Conservation (phyloP, 1,139 yeast genomes). For the Suhomyces guaymorum region DNA sequence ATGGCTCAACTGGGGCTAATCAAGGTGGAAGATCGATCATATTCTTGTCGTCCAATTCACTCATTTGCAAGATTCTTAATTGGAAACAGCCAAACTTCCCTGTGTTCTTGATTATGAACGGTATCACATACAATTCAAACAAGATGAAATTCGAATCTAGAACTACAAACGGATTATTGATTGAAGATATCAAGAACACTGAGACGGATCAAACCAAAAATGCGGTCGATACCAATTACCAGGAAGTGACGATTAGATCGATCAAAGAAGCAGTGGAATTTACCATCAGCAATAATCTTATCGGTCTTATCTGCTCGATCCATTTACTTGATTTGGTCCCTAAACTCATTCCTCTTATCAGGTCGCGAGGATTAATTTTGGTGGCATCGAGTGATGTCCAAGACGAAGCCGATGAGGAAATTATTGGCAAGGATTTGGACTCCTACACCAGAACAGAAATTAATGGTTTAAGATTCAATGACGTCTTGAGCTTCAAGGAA, state of each 20-base stretch:
- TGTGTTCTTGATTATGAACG: slow-evolving; percentile 80
- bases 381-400: slow-evolving; percentile 59
- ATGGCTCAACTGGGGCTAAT: slow-evolving; percentile 1
- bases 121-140: slow-evolving; percentile 45
- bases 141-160: slow-evolving; percentile 37
- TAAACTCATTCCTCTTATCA: slow-evolving; percentile 68
- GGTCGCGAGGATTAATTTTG: slow-evolving; percentile 78
- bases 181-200: slow-evolving; percentile 23
- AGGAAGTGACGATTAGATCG: slow-evolving; percentile 46
- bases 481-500: slow-evolving; percentile 69
- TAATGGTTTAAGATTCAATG: slow-evolving; percentile 71
- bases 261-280: slow-evolving; percentile 58
- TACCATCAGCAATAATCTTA: slow-evolving; percentile 76
- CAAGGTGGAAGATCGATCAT: slow-evolving; percentile 61
- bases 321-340: slow-evolving; percentile 74
- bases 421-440: slow-evolving; percentile 38
- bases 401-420: slow-evolving; percentile 30
- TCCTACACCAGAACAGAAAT: slow-evolving; percentile 55
- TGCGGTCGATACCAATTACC: slow-evolving; percentile 28
- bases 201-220: slow-evolving; percentile 1
- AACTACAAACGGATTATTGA: slow-evolving; percentile 44
- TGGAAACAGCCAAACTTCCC: slow-evolving; percentile 99
- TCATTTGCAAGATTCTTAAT: slow-evolving; percentile 85
- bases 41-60: slow-evolving; percentile 82
- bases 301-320: slow-evolving; percentile 79